Evolutionary conservation across 2,329 filamentous ascomycete species (phyloP).

Genomic region (Epichloe brachyelytri): DNA sequence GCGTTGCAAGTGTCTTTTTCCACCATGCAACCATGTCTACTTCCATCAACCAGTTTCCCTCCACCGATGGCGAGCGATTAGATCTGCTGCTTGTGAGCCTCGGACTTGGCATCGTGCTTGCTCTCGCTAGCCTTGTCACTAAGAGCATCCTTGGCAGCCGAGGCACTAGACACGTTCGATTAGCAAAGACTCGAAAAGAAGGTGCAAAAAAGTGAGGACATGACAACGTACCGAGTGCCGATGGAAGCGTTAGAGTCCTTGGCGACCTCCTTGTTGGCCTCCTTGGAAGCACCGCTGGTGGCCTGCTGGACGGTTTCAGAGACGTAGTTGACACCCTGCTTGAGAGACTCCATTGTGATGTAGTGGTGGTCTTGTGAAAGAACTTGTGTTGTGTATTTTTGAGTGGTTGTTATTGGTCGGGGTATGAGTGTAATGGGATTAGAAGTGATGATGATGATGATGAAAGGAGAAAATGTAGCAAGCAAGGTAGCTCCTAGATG

Average conservation of each 20-base stretch:
- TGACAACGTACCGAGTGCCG: conserved; percentile 34
- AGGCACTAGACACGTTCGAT: conserved; percentile 21
- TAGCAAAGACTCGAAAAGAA: background rate
- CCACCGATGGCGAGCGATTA: conserved; percentile 13
- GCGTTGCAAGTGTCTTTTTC: background rate
- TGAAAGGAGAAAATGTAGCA: fast-evolving
- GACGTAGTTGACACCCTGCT: conserved; percentile 55
- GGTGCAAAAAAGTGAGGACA: background rate
- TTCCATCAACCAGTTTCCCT: background rate
- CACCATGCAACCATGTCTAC: background rate
- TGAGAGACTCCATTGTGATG: conserved; percentile 37
- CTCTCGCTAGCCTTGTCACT: conserved; percentile 32
- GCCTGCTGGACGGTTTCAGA: conserved; percentile 47
- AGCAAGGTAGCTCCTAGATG: background rate
- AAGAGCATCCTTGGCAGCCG: conserved; percentile 35
- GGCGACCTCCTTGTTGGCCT: conserved; percentile 56
- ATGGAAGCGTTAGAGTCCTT: conserved; percentile 44
- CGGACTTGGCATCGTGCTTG: conserved; percentile 26
- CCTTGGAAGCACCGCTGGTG: conserved; percentile 46
- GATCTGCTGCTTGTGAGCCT: conserved; percentile 28
- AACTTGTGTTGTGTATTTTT: conserved; percentile 3
- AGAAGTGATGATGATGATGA: background rate
- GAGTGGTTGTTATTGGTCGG: conserved; percentile 1
- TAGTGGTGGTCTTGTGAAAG: conserved; percentile 9
- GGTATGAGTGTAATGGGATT: background rate